Conservation (phyloP, 495 filamentous ascomycete genomes). For the Hyaloscypha variabilis region DNA sequence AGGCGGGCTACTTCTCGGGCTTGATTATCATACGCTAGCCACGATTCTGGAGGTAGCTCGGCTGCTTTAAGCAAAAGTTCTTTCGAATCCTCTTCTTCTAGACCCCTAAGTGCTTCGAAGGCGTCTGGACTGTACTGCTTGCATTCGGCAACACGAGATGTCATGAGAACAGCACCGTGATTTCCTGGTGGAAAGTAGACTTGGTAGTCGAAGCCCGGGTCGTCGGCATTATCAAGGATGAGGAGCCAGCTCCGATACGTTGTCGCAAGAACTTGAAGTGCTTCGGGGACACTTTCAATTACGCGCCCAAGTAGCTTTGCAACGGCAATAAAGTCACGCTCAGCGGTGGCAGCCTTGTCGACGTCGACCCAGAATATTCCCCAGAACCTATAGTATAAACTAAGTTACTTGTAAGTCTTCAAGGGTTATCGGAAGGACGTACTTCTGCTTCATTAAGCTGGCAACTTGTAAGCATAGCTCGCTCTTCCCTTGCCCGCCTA, state of each 20-base stretch:
- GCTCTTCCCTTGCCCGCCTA: slow-evolving; percentile 43
- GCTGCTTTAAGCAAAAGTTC: slow-evolving; percentile 45
- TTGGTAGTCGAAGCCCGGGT: slow-evolving; percentile 34
- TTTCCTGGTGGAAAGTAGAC: slow-evolving; percentile 37
- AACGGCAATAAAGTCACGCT: slow-evolving; percentile 32
- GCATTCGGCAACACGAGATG: slow-evolving; percentile 39
- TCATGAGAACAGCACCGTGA: slow-evolving; percentile 41
- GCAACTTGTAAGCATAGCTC: slow-evolving; percentile 42
- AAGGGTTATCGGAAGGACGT: slow-evolving; percentile 7
- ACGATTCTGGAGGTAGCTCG: slow-evolving; percentile 30
- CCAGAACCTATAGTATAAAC: slow-evolving; percentile 34
- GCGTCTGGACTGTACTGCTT: slow-evolving; percentile 37
- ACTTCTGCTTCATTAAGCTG: slow-evolving; percentile 33
- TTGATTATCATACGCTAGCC: slow-evolving; percentile 12
- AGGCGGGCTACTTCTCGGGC: slow-evolving; percentile 34
- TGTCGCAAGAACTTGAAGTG: slow-evolving; percentile 33
- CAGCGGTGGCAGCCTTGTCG: slow-evolving; percentile 29
- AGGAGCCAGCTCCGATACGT: slow-evolving; percentile 36
- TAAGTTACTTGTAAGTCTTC: slow-evolving; percentile 11
- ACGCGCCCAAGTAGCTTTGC: slow-evolving; percentile 28
- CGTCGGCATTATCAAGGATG: slow-evolving; percentile 45
- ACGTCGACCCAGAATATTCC: slow-evolving; percentile 36
- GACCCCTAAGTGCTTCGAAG: slow-evolving; percentile 36
- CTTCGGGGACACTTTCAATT: slow-evolving; percentile 32
- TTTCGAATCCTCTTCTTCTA: slow-evolving; percentile 38